phyloP scores from a whole-genome alignment of 2,329 filamentous ascomycete genomes.

The Diaporthe batatas region DNA sequence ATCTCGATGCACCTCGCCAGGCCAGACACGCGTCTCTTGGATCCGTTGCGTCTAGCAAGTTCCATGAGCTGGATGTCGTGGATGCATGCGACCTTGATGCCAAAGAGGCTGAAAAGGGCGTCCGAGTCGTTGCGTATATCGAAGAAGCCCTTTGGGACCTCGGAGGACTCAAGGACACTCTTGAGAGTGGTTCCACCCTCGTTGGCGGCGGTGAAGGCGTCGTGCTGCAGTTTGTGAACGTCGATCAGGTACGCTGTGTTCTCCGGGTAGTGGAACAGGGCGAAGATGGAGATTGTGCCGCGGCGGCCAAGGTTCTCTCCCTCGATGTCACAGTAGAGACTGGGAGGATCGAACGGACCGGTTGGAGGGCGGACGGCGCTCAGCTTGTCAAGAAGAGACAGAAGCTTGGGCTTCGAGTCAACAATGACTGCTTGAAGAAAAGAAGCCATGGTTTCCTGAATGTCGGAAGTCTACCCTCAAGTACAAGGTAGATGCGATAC shows the following conservation, averaged over 20 bases:
- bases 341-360: not conserved
- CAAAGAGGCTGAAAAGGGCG: slow-evolving; percentile 62
- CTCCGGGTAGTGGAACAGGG: slow-evolving; percentile 28
- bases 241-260: slow-evolving; percentile 59
- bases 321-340: slow-evolving; percentile 6
- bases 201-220: slow-evolving; percentile 43
- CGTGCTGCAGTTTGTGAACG: slow-evolving; percentile 52
- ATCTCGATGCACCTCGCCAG: slow-evolving; percentile 48
- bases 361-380: not conserved
- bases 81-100: slow-evolving; percentile 58
- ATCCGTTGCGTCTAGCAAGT: slow-evolving; percentile 50
- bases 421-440: not conserved
- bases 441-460: not conserved
- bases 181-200: slow-evolving; percentile 48
- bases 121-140: slow-evolving; percentile 70
- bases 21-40: slow-evolving; percentile 40
- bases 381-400: not conserved
- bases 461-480: not conserved
- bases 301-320: slow-evolving; percentile 34
- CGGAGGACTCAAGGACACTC: slow-evolving; percentile 58
- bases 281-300: slow-evolving; percentile 41
- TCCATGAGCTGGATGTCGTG: slow-evolving; percentile 71
- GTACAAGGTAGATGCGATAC: not conserved
- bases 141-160: slow-evolving; percentile 66
- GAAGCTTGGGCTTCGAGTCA: not conserved